These are phyloP conservation scores for Hibiscus tridactylites DNA, from an alignment of 345 rosid species.

Conservation along the genomic window DNA sequence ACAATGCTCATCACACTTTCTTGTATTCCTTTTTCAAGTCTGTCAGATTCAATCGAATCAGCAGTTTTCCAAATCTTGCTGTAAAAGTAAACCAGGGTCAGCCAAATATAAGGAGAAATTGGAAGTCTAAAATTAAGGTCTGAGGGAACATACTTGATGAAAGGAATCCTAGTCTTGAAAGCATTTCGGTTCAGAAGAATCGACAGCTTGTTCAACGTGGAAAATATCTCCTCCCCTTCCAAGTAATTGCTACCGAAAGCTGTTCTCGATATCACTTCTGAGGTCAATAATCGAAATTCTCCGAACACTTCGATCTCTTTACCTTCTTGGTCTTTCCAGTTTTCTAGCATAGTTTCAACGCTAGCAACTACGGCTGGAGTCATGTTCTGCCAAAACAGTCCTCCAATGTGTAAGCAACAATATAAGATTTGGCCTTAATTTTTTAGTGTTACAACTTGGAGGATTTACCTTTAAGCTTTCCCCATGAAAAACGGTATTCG, in stretches of 20 bases:
- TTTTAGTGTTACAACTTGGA: background rate
- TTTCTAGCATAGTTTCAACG: slow-evolving; percentile 38
- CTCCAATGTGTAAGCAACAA: background rate
- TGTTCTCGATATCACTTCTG: slow-evolving; percentile 41
- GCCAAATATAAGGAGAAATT: background rate
- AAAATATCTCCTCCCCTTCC: slow-evolving; percentile 35
- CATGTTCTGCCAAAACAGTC: slow-evolving; percentile 16
- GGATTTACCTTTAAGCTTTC: slow-evolving; percentile 31
- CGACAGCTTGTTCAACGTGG: slow-evolving; percentile 19
- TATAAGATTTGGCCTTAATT: background rate
- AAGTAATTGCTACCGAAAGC: slow-evolving; percentile 42
- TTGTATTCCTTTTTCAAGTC: slow-evolving; percentile 10
- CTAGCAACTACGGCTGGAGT: slow-evolving; percentile 30
- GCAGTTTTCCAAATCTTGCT: slow-evolving; percentile 15
- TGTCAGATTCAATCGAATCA: slow-evolving; percentile 13
- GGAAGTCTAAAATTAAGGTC: background rate
- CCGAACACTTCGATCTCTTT: slow-evolving; percentile 30
- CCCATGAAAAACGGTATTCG: slow-evolving; percentile 37
- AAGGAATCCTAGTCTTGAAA: background rate
- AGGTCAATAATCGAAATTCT: slow-evolving; percentile 34
- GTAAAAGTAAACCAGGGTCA: background rate
- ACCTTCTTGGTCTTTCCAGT: slow-evolving; percentile 26
- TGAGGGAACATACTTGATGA: background rate
- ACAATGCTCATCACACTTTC: slow-evolving; percentile 13
- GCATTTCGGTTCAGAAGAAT: background rate